A percentile compares a stretch with the other conserved stretches of the same genome.
Conservation (phyloP, 1,139 yeast species). For the Blastobotrys malaysiensis region DNA sequence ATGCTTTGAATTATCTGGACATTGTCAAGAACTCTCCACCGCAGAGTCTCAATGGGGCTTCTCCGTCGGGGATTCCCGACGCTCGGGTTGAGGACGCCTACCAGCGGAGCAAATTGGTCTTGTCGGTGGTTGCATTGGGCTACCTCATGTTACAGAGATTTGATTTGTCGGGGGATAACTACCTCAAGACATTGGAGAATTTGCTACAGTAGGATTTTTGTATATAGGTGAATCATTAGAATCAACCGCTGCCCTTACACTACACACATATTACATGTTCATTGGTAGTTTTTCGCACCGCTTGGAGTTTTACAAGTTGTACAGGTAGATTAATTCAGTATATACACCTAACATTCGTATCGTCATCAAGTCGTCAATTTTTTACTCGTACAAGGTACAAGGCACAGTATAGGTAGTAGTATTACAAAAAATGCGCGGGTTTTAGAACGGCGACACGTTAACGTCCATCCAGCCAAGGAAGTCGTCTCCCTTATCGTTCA, state of each 20-base stretch:
- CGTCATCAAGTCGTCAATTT: neutral
- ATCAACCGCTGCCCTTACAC: no score
- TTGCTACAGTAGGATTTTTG: neutral
- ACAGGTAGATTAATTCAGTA: no score
- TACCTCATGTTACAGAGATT: constrained; percentile 13
- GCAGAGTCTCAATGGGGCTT: constrained; percentile 10
- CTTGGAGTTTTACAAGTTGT: no score
- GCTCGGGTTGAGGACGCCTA: neutral
- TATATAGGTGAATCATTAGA: neutral
- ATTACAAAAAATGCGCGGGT: neutral
- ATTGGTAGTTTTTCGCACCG: no score
- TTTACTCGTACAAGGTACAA: neutral
- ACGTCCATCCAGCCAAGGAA: constrained; percentile 94
- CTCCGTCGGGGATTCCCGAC: constrained; percentile 7
- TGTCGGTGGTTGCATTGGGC: constrained; percentile 12
- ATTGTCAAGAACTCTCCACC: constrained; percentile 17
- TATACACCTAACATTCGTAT: neutral
- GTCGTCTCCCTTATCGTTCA: constrained; percentile 73
- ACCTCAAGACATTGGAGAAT: constrained; percentile 5
- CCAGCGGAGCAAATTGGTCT: constrained; percentile 11
- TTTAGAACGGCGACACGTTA: constrained; percentile 27
- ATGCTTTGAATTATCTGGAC: constrained; percentile 17
- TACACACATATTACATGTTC: no score
- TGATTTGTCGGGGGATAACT: constrained; percentile 10
- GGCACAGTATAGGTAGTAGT: neutral